These are phyloP conservation scores for Candida pseudofarinosa DNA, from an alignment of 805 yeast species.

Conservation along the genomic window DNA sequence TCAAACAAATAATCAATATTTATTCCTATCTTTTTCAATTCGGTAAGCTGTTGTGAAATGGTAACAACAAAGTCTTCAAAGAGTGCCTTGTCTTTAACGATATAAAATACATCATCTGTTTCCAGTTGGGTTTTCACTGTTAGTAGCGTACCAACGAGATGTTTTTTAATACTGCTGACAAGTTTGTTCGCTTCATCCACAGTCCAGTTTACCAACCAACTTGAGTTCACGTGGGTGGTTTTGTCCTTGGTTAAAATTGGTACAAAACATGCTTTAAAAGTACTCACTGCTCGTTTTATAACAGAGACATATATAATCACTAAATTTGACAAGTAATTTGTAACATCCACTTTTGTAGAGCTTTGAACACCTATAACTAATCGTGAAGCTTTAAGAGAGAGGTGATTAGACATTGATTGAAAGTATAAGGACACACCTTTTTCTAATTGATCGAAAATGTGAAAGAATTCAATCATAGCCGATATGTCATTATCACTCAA, in stretches of 20 bases:
- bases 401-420: slow-evolving; percentile 29
- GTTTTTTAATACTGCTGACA: slow-evolving; percentile 58
- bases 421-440: slow-evolving; percentile 33
- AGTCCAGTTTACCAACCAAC: slow-evolving; percentile 74
- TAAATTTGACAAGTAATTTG: slow-evolving; percentile 36
- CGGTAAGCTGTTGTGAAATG: slow-evolving; percentile 54
- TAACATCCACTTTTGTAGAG: slow-evolving; percentile 39
- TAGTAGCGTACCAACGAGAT: slow-evolving; percentile 58
- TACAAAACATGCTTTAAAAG: slow-evolving; percentile 50
- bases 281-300: slow-evolving; percentile 52
- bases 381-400: slow-evolving; percentile 28
- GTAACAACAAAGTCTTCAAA: slow-evolving; percentile 54
- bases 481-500: slow-evolving; percentile 28
- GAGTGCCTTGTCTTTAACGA: slow-evolving; percentile 31
- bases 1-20: slow-evolving; percentile 71
- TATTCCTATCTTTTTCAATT: slow-evolving; percentile 61
- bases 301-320: slow-evolving; percentile 36
- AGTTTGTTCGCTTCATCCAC: slow-evolving; percentile 59
- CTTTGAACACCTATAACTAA: slow-evolving; percentile 39
- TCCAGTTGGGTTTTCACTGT: slow-evolving; percentile 34
- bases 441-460: slow-evolving; percentile 31
- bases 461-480: slow-evolving; percentile 32
- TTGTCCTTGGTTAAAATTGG: slow-evolving; percentile 29
- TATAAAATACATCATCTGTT: slow-evolving; percentile 23
- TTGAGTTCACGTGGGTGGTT: slow-evolving; percentile 38